Evolutionary conservation across 1,284 basidiomycete genomes (phyloP), one percentile per base, ranked within the genome.

Genomic region (Ustilago xerochloae): DNA sequence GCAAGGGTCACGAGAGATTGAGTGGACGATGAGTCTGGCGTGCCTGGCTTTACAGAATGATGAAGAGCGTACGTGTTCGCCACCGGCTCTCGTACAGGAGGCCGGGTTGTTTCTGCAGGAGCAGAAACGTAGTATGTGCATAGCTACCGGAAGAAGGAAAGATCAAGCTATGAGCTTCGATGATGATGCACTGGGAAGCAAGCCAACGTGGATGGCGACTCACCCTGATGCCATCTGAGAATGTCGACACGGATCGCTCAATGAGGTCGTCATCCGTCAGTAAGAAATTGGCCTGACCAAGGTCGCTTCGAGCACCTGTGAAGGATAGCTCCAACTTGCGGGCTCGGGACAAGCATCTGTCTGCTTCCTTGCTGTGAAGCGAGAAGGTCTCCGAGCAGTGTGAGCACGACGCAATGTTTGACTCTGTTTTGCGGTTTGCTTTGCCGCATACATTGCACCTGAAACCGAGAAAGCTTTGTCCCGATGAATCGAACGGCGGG

Each of bases 251-350:
- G 2, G 32, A 28, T 20, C 66, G 61, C 6, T 52, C 32, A 12
- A 53, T 50, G 7, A 69, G 10, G 24, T 22, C 48, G 38, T 63
- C 45, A 5, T 43, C 5, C 15, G 56, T 45, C 48, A 69, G 28
- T 0, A 63, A 30, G 18, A 69, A n/a, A n/a, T 63, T 63, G 13
- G 57, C 57, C 24, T 60, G 52, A 13, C 66, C 61, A 7, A 69
- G 66, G 30, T 60, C 61, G 45, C 61, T 63, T 20, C 61, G 57
- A 22, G 56, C 20, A 6, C 57, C 61, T 15, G 48, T 56, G 28
- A 52, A 69, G 15, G n/a, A 30, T 6, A 69, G 35, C 32, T 63
- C 45, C 52, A 63, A 52, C 38, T 63, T 63, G 33, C 46, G 55
- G 26, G 20, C 47, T 6, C 20, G 46, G 8, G 46, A n/a, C 20